These are phyloP conservation scores for Monosporozyma solicola DNA, from an alignment of 805 yeast species.

Conservation along the genomic window DNA sequence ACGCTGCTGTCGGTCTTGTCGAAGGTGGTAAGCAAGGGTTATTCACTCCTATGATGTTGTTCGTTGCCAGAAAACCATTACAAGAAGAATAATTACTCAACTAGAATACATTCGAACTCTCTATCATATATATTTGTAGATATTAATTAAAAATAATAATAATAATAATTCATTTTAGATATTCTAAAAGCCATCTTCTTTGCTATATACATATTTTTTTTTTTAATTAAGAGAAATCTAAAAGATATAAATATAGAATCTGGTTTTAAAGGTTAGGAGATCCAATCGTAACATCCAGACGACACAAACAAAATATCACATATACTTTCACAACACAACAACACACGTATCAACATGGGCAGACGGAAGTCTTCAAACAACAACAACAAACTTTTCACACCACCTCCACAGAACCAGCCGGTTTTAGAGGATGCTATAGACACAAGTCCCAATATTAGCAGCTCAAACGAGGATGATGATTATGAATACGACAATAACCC, in stretches of 20 bases:
- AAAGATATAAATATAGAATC: not conserved
- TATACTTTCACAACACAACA: not conserved
- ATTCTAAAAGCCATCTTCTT: not conserved
- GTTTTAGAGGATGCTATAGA: not conserved
- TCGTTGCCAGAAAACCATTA: conserved; percentile 75
- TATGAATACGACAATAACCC: conserved; percentile 35
- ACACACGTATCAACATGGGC: not conserved
- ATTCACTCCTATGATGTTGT: conserved; percentile 97
- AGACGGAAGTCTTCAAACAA: not conserved
- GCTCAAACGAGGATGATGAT: conserved; percentile 1
- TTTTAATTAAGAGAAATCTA: too few species aligned
- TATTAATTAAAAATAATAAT: not conserved
- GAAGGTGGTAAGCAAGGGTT: conserved; percentile 84
- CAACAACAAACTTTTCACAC: not conserved
- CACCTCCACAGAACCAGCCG: not conserved
- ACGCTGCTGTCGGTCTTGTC: conserved; percentile 92
- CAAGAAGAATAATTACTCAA: conserved; percentile 5
- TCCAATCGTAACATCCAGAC: too few species aligned
- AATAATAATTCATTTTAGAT: too few species aligned
- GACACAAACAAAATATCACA: not conserved
- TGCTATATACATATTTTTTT: not conserved
- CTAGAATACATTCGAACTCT: too few species aligned
- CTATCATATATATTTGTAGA: not conserved
- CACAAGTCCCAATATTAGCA: not conserved
- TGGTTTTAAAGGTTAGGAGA: not conserved